Percentiles rank a stretch among this genome's conserved stretches.
Evolutionary conservation across 2,329 filamentous ascomycete genomes (phyloP).

Genomic region (Fusarium cicatricum): DNA sequence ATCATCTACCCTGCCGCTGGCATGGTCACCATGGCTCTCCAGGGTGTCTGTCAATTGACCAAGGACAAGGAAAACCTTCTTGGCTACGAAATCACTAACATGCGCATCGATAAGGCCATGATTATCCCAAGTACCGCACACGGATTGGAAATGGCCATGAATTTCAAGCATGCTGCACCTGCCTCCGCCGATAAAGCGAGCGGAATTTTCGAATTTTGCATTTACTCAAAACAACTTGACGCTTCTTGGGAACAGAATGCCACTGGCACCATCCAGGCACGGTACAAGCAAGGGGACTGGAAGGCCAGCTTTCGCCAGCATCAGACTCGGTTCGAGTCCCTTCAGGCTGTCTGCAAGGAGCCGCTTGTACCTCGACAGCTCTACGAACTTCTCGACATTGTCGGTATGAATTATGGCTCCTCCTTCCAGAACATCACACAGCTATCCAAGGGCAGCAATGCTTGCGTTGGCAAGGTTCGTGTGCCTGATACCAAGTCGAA

Average conservation of each 20-base stretch:
- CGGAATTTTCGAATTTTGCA: conserved; percentile 50
- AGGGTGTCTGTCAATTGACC: conserved; percentile 54
- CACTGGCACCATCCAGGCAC: conserved; percentile 44
- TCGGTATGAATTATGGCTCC: conserved; percentile 61
- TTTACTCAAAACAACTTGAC: conserved; percentile 56
- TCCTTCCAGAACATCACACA: conserved; percentile 58
- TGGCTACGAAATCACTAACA: conserved; percentile 55
- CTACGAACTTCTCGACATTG: conserved; percentile 59
- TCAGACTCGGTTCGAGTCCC: conserved; percentile 31
- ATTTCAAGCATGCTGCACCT: conserved; percentile 47
- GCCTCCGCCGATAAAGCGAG: not conserved
- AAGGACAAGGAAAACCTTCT: conserved; percentile 34
- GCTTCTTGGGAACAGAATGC: conserved; percentile 56
- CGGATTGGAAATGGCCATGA: conserved; percentile 60
- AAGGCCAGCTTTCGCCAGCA: conserved; percentile 31
- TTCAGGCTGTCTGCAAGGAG: conserved; percentile 45
- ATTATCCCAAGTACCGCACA: conserved; percentile 56
- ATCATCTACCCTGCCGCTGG: conserved; percentile 61
- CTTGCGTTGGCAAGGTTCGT: conserved; percentile 50
- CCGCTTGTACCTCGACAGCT: conserved; percentile 54
- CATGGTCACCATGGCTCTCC: conserved; percentile 58
- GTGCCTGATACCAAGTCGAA: conserved; percentile 59
- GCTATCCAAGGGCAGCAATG: conserved; percentile 43
- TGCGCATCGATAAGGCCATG: conserved; percentile 60
- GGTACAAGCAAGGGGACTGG: conserved; percentile 36